These are phyloP conservation scores for Penicillium roqueforti DNA, from an alignment of 495 filamentous ascomycete genomes.

Conservation along the genomic window DNA sequence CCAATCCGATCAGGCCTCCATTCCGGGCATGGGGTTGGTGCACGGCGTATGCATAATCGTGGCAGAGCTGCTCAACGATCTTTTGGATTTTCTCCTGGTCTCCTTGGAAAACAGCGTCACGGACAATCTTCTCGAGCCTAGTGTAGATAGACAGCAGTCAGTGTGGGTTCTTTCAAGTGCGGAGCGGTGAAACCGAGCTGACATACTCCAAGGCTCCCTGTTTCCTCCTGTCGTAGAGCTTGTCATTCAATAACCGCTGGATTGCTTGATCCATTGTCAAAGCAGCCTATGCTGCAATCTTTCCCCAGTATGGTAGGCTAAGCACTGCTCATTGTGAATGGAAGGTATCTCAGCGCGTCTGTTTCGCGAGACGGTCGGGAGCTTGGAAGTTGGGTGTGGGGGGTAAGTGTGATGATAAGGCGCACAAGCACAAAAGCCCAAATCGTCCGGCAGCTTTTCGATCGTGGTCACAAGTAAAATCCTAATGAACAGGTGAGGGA, in stretches of 20 bases:
- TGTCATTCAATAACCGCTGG: slow-evolving; percentile 90
- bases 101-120: slow-evolving; percentile 71
- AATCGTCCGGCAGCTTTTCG: not conserved
- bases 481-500: slow-evolving; percentile 16
- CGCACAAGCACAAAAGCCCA: not conserved
- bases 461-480: not conserved
- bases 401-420: not conserved
- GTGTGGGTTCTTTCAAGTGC: not conserved
- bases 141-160: slow-evolving; percentile 9
- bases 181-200: not conserved
- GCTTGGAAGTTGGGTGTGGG: slow-evolving; percentile 3
- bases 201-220: slow-evolving; percentile 94
- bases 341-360: not conserved
- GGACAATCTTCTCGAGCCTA: slow-evolving; percentile 86
- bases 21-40: slow-evolving; percentile 97
- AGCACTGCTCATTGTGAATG: slow-evolving; percentile 35
- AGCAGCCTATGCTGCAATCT: slow-evolving; percentile 19
- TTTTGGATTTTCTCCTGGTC: slow-evolving; percentile 74
- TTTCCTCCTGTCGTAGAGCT: slow-evolving; percentile 97
- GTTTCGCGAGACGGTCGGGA: slow-evolving; percentile 10
- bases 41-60: slow-evolving; percentile 96
- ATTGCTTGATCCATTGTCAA: slow-evolving; percentile 78
- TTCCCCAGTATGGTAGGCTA: slow-evolving; percentile 25
- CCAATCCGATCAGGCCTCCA: slow-evolving; percentile 92
- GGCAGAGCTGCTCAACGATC: slow-evolving; percentile 92